Evolutionary conservation across 116 monocot genomes (phyloP), one percentile per base, ranked within the genome.

Genomic region (Zostera marina): DNA sequence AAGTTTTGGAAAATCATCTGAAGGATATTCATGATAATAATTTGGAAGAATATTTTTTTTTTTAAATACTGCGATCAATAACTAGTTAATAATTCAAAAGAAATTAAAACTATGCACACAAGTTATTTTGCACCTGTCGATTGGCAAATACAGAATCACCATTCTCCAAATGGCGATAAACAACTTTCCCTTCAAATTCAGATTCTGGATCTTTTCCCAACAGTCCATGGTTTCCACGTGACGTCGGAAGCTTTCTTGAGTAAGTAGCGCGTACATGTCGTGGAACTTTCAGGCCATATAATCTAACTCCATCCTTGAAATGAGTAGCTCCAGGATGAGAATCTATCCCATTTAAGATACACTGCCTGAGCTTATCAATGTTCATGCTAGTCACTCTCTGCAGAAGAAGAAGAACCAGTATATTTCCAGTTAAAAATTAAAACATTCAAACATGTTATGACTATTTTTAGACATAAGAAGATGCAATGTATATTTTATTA

Each of bases 341-440:
- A 44, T 82, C 76, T 44, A 78, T 55, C 21, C 96, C 96, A 74
- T 96, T 96, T 14, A 80, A 48, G 15, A 96, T 64, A 68, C 78
- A 65, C 54, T 63, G 65, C 59, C 82, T 77, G 46, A 96, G 73
- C 51, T 70, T 72, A 68, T 72, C 63, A 14, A 70, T 71, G 79
- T 89, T 96, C 88, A 89, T 89, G 13, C 85, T 75, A 19, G 96
- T 96, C 58, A 96, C 96, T 76, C 80, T 82, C 96, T 96, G 82
- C 52, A 74, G n/a, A 55, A 64, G 22, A 53, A 53, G 5, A 2
- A 32, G n/a, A n/a, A n/a, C n/a, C 32, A 32, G 2, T 32, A 32
- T 32, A 13, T 26, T 16, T 47, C n/a, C 47, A 1, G 15, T 49
- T 49, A 11, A 54, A 54, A 12, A 20, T 24, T 24, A 54, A 25